These are phyloP conservation scores for Aspergillus piperis DNA, from an alignment of 2,329 filamentous ascomycete genomes.

Conservation along the genomic window DNA sequence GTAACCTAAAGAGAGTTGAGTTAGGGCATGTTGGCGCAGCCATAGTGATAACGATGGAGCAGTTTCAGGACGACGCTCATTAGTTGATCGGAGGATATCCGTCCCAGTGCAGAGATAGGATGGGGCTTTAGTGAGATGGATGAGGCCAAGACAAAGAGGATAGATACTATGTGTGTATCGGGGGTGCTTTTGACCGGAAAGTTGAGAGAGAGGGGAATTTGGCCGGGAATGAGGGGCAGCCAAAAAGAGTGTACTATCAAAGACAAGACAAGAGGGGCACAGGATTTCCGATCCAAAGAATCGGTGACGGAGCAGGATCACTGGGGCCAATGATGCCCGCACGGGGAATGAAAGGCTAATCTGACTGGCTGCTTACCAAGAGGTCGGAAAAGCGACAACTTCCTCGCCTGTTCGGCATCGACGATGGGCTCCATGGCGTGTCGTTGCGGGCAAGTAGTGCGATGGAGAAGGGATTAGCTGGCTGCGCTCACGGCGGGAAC, in stretches of 20 bases:
- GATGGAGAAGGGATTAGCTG: conserved; percentile 15
- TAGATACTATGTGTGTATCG: neutral
- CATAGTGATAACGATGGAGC: neutral
- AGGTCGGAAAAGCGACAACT: conserved; percentile 48
- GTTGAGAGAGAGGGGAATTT: neutral
- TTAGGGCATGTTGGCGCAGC: conserved; percentile 12
- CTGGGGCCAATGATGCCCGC: conserved; percentile 35
- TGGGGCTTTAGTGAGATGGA: neutral
- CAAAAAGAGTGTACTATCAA: conserved; percentile 5
- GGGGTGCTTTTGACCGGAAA: neutral
- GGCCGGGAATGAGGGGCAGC: conserved; percentile 12
- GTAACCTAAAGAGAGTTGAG: conserved; percentile 40
- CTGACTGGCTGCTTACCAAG: conserved; percentile 47
- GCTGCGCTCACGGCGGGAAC: conserved; percentile 28
- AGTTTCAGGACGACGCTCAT: conserved; percentile 1
- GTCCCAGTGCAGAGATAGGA: neutral
- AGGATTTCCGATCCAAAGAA: conserved; percentile 1
- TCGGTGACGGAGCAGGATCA: conserved; percentile 12
- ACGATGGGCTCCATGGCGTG: conserved; percentile 31
- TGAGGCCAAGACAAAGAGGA: neutral
- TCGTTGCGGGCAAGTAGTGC: conserved; percentile 7
- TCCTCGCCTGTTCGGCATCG: conserved; percentile 43
- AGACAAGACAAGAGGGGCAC: conserved; percentile 17
- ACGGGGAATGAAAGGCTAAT: conserved; percentile 32
- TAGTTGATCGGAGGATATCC: conserved; percentile 14